Evolutionary conservation across 768 basidiomycete genomes (phyloP).

Genomic region (Boletus sp.): DNA sequence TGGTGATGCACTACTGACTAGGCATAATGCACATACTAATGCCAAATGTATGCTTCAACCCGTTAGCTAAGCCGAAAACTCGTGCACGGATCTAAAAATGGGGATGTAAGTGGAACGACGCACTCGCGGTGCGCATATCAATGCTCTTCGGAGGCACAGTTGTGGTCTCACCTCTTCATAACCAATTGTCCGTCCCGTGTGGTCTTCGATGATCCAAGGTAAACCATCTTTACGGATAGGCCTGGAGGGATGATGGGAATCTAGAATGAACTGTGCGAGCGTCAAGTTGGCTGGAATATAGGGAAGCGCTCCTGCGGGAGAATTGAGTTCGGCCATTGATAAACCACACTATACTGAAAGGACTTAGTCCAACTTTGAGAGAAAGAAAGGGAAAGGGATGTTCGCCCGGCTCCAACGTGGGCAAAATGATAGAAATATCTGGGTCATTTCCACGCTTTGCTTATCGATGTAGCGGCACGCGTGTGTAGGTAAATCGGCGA

Average conservation of each 20-base stretch:
- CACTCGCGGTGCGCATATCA: too few species aligned
- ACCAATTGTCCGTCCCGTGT: constrained; percentile 34
- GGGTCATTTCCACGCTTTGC: neutral
- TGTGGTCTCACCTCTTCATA: constrained; percentile 35
- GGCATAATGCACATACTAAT: constrained; percentile 28
- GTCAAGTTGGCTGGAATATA: constrained; percentile 39
- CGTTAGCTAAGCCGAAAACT: constrained; percentile 39
- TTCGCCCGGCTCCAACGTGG: too few species aligned
- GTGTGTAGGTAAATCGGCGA: too few species aligned
- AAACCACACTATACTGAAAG: neutral
- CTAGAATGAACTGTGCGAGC: constrained; percentile 38
- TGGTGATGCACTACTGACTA: neutral
- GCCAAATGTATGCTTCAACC: constrained; percentile 32
- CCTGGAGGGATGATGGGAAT: constrained; percentile 32
- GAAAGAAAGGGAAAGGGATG: neutral
- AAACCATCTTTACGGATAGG: constrained; percentile 23
- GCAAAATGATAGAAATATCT: neutral
- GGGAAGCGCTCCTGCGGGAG: constrained; percentile 31
- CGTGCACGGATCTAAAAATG: constrained; percentile 34
- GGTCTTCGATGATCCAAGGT: constrained; percentile 45
- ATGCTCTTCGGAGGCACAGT: neutral
- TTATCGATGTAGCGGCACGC: too few species aligned
- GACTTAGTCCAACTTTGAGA: neutral
- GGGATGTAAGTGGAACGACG: neutral
- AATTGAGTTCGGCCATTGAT: constrained; percentile 29